Conservation (phyloP, 805 yeast species). For the Saturnispora mendoncae region DNA sequence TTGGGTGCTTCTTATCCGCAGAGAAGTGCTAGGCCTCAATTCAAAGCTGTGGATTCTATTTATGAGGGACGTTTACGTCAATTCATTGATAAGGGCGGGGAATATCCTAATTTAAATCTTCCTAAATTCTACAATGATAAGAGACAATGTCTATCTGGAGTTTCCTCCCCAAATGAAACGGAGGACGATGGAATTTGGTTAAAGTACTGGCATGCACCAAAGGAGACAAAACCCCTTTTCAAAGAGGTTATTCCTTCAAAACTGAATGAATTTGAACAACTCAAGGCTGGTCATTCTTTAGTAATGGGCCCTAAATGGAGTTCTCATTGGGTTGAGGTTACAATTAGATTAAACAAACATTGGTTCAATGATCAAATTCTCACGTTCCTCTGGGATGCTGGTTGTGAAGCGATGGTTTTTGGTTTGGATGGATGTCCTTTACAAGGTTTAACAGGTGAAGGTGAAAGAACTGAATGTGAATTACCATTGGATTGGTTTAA, state of each 20-base stretch:
- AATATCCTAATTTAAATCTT: constrained; percentile 59
- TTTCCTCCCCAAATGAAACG: constrained; percentile 27
- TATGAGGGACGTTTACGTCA: constrained; percentile 68
- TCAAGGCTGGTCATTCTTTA: constrained; percentile 63
- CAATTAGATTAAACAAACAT: constrained; percentile 51
- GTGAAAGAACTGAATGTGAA: constrained; percentile 66
- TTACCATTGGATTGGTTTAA: constrained; percentile 49
- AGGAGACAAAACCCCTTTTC: constrained; percentile 55
- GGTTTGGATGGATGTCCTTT: constrained; percentile 54
- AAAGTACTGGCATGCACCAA: constrained; percentile 67
- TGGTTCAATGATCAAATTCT: constrained; percentile 37
- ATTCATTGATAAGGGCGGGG: constrained; percentile 67
- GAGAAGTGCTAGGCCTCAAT: constrained; percentile 47
- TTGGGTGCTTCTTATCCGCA: constrained; percentile 27
- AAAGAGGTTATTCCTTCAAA: constrained; percentile 43
- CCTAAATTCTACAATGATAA: constrained; percentile 71
- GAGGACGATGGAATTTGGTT: constrained; percentile 39
- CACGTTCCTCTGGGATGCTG: constrained; percentile 55
- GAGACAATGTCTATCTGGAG: constrained; percentile 28
- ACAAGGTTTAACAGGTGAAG: constrained; percentile 84
- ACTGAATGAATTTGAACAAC: constrained; percentile 43
- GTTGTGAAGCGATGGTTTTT: constrained; percentile 79
- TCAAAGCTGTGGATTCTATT: constrained; percentile 68
- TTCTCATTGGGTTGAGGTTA: constrained; percentile 84
- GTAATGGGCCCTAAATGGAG: constrained; percentile 86